Conservation (phyloP, 2,329 filamentous ascomycete genomes). For the Sporothrix phasma region DNA sequence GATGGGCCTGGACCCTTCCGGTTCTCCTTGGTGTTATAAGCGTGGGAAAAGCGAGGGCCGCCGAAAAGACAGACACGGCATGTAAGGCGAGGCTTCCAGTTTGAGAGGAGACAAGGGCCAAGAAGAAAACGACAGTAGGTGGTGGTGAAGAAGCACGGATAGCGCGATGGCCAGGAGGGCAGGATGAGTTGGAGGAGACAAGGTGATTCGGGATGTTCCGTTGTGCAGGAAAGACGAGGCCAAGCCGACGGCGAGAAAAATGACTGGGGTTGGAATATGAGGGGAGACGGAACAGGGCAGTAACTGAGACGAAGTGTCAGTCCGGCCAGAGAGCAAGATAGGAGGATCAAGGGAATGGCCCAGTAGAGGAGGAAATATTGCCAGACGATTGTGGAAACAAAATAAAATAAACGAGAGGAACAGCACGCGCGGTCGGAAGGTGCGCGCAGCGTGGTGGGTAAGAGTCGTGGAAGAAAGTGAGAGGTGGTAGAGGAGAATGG, state of each 20-base stretch:
- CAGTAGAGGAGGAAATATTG: background rate
- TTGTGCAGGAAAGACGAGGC: background rate
- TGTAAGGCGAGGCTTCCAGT: slow-evolving; percentile 2
- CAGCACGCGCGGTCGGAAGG: no score
- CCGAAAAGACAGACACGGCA: background rate
- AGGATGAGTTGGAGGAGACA: background rate
- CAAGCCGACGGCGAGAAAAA: background rate
- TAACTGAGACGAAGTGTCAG: background rate
- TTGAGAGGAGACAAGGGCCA: background rate
- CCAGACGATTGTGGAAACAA: background rate
- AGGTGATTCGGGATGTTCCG: slow-evolving; percentile 7
- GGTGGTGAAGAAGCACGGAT: background rate
- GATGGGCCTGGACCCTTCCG: background rate
- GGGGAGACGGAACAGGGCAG: background rate
- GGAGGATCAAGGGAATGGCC: no score
- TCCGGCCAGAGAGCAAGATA: no score
- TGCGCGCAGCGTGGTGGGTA: background rate
- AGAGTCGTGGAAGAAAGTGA: background rate
- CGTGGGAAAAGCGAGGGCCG: background rate
- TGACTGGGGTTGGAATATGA: background rate
- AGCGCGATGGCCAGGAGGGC: background rate
- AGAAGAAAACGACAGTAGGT: background rate
- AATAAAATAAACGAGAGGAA: background rate
- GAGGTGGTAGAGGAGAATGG: background rate
- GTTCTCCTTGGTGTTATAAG: background rate